phyloP scores from a whole-genome alignment of 805 yeast genomes.

The Myxozyma sirexii region DNA sequence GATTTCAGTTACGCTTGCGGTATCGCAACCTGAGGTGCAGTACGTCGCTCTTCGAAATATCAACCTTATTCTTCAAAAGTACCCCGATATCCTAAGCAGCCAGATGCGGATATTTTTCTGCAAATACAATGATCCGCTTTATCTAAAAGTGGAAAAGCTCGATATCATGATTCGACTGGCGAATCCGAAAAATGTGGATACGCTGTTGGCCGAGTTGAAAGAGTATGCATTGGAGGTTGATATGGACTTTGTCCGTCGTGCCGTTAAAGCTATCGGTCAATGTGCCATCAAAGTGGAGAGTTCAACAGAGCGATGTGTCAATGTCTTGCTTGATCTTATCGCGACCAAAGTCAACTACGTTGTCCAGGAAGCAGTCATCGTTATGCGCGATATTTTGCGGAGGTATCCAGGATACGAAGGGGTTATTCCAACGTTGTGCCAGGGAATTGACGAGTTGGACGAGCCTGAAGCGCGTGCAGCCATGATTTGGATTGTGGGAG shows the following conservation, averaged over 20 bases:
- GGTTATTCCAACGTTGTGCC: slow-evolving; percentile 50
- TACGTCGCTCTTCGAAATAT: slow-evolving; percentile 91
- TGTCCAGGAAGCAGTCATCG: slow-evolving; percentile 78
- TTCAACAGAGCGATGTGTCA: slow-evolving; percentile 68
- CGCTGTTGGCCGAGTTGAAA: slow-evolving; percentile 73
- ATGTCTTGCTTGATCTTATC: slow-evolving; percentile 62
- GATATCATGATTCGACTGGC: slow-evolving; percentile 85
- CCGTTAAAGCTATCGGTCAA: slow-evolving; percentile 88
- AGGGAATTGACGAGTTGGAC: slow-evolving; percentile 58
- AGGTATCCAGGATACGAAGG: slow-evolving; percentile 63
- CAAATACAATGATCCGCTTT: slow-evolving; percentile 88
- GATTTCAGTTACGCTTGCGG: slow-evolving; percentile 72
- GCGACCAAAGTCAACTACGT: slow-evolving; percentile 72
- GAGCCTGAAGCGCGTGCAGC: slow-evolving; percentile 83
- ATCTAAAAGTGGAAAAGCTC: slow-evolving; percentile 89
- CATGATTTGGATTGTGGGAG: slow-evolving; percentile 83
- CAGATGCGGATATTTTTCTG: slow-evolving; percentile 89
- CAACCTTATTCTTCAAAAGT: slow-evolving; percentile 83
- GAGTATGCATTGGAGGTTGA: slow-evolving; percentile 88
- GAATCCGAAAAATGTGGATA: slow-evolving; percentile 58
- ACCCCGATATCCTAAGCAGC: slow-evolving; percentile 73
- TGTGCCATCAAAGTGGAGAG: slow-evolving; percentile 73
- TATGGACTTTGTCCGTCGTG: slow-evolving; percentile 83
- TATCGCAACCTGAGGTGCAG: slow-evolving; percentile 92
- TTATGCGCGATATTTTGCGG: slow-evolving; percentile 51